Percentiles rank a stretch among this genome's conserved stretches.
These are phyloP conservation scores for Coemansia sp. DNA, from an alignment of 192 early-diverging fungal genomes.

Conservation along the genomic window DNA sequence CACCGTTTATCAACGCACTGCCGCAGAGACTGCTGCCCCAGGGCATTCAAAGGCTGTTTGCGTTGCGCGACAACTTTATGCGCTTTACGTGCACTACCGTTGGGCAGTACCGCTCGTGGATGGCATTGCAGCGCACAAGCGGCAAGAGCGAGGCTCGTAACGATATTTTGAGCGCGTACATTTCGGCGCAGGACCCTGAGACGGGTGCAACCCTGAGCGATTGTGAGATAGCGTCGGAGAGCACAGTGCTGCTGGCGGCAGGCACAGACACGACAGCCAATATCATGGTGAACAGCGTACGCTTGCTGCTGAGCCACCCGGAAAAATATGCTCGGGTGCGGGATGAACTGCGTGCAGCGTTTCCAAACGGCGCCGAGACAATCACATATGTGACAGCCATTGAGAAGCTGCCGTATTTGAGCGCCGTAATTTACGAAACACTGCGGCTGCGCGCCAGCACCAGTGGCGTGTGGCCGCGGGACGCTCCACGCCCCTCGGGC, in stretches of 20 bases:
- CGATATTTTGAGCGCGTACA: constrained; percentile 26
- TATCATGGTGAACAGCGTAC: constrained; percentile 12
- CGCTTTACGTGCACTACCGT: constrained; percentile 6
- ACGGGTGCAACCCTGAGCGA: constrained; percentile 25
- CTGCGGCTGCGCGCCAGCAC: constrained; percentile 22
- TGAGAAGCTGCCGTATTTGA: constrained; percentile 23
- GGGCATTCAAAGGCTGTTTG: constrained; percentile 5
- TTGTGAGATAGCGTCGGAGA: constrained; percentile 20
- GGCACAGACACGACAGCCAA: constrained; percentile 31
- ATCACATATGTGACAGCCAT: constrained; percentile 12
- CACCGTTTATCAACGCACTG: constrained; percentile 6
- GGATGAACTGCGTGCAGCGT: constrained; percentile 7
- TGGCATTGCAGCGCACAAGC: not conserved
- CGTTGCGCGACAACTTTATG: constrained; percentile 14
- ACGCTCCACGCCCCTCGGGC: constrained; percentile 13
- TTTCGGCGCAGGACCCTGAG: constrained; percentile 21
- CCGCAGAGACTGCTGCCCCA: constrained; percentile 5
- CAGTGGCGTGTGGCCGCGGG: constrained; percentile 21
- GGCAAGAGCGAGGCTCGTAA: not conserved
- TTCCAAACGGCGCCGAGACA: not conserved
- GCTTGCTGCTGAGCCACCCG: constrained; percentile 23
- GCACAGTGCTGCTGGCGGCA: constrained; percentile 26
- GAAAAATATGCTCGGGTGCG: not conserved
- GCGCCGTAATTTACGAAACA: constrained; percentile 31
- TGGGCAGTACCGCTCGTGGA: not conserved